Conservation (phyloP, 2,329 filamentous ascomycete genomes). For the Apiospora pterosperma region DNA sequence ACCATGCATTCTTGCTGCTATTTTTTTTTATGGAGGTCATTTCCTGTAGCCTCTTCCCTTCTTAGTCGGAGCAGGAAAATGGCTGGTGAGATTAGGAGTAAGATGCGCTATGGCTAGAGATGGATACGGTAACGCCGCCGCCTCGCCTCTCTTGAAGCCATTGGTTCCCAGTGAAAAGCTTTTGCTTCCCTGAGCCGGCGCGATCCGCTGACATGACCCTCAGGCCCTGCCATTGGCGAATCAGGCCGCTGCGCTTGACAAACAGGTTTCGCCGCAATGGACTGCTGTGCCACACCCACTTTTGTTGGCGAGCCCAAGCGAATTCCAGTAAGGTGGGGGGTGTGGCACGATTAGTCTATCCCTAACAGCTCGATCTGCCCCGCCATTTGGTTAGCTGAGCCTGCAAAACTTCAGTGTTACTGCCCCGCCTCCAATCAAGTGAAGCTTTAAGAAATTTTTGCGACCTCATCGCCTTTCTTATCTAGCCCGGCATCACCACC, state of each 20-base stretch:
- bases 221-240: not conserved
- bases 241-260: not conserved
- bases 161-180: not conserved
- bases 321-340: no score
- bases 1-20: not conserved
- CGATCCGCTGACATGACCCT: not conserved
- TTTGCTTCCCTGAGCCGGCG: not conserved
- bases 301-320: no score
- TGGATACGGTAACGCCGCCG: not conserved
- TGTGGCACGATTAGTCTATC: no score
- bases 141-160: not conserved
- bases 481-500: no score
- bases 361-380: no score
- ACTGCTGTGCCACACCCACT: not conserved
- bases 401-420: no score
- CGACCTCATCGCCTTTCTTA: no score
- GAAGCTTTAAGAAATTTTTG: no score
- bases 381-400: no score
- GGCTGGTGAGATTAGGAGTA: not conserved
- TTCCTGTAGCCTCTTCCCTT: not conserved
- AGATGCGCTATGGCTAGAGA: constrained; percentile 1
- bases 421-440: no score
- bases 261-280: not conserved
- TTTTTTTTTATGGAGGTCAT: not conserved
- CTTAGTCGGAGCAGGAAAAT: not conserved